These are phyloP conservation scores for Tulasnella sp. DNA, from an alignment of 768 basidiomycete genomes.

Conservation along the genomic window DNA sequence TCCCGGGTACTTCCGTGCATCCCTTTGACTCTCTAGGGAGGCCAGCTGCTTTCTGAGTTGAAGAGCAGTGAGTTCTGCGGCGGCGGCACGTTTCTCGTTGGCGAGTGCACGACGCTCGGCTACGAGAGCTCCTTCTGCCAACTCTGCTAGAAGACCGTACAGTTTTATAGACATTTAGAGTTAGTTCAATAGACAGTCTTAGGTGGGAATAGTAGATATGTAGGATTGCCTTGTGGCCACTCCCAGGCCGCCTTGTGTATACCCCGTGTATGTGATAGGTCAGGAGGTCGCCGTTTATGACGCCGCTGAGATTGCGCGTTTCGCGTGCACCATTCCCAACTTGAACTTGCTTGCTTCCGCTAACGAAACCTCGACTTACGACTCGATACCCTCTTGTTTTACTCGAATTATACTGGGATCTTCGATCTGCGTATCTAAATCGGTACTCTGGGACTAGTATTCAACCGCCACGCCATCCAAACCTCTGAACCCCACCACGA, in stretches of 20 bases:
- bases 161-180: too few species aligned
- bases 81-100: too few species aligned
- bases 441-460: neutral
- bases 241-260: neutral
- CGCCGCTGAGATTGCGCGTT: neutral
- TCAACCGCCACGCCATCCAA: neutral
- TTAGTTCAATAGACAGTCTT: too few species aligned
- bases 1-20: too few species aligned
- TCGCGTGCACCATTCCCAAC: constrained; percentile 11
- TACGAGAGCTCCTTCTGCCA: too few species aligned
- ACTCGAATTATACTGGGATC: neutral
- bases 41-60: too few species aligned
- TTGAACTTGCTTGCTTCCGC: neutral
- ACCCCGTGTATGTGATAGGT: neutral
- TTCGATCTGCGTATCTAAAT: neutral
- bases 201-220: too few species aligned
- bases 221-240: too few species aligned
- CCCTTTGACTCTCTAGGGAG: too few species aligned
- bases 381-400: neutral
- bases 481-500: neutral
- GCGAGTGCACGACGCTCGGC: too few species aligned
- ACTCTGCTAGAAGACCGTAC: too few species aligned
- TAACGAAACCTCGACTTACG: neutral
- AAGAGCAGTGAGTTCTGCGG: too few species aligned
- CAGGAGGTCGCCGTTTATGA: neutral